Evolutionary conservation across 108 stramenopile species (phyloP).

Genomic region (Discostella pseudostelligera): DNA sequence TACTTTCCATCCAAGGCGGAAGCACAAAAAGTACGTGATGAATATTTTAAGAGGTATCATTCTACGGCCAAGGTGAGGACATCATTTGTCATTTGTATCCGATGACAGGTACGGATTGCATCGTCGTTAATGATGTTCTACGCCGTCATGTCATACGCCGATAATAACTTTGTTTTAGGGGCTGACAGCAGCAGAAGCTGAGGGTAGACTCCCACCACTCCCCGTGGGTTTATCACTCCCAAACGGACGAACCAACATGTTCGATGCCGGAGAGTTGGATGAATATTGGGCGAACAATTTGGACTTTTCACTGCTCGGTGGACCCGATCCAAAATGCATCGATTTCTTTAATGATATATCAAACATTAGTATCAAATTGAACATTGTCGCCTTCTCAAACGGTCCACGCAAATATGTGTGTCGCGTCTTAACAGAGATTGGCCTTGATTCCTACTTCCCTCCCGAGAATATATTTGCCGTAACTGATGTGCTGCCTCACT

Average conservation of each 20-base stretch:
- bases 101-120: too few species aligned
- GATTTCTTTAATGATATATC: slow-evolving; percentile 37
- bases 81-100: too few species aligned
- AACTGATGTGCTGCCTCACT: slow-evolving; percentile 77
- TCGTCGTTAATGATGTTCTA: too few species aligned
- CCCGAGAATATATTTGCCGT: slow-evolving; percentile 70
- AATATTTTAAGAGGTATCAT: slow-evolving; percentile 78
- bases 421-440: slow-evolving; percentile 61
- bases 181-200: slow-evolving; percentile 64
- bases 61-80: slow-evolving; percentile 63
- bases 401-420: slow-evolving; percentile 67
- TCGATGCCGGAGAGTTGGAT: slow-evolving; percentile 54
- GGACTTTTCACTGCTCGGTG: slow-evolving; percentile 61
- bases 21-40: slow-evolving; percentile 60
- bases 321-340: slow-evolving; percentile 41
- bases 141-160: too few species aligned
- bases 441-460: slow-evolving; percentile 55
- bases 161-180: too few species aligned
- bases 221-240: slow-evolving; percentile 26
- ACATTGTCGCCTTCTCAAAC: slow-evolving; percentile 74
- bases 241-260: slow-evolving; percentile 17
- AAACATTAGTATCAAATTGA: slow-evolving; percentile 14
- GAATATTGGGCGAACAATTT: slow-evolving; percentile 70
- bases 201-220: slow-evolving; percentile 62
- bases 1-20: slow-evolving; percentile 48